These are phyloP conservation scores for Vigna angularis DNA, from an alignment of 306 rosid species.

Conservation along the genomic window DNA sequence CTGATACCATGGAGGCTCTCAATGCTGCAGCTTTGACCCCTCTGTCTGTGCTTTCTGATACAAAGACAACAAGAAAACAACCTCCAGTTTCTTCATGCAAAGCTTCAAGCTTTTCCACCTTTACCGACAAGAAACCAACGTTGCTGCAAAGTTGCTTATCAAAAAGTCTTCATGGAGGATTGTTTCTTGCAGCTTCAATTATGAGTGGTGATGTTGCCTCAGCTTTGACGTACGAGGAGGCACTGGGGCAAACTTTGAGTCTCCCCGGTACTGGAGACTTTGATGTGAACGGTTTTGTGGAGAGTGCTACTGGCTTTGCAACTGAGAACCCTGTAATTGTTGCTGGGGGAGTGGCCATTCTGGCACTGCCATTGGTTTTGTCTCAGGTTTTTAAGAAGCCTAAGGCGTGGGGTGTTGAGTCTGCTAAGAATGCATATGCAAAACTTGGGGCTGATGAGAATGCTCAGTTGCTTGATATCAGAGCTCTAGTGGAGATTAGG, in stretches of 20 bases:
- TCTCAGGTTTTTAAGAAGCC: conserved; percentile 75
- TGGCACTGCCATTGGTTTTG: conserved; percentile 80
- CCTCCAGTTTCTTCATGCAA: conserved; percentile 53
- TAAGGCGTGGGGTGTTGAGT: conserved; percentile 90
- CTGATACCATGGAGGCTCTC: conserved; percentile 95
- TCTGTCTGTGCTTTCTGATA: conserved; percentile 74
- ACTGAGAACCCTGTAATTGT: conserved; percentile 74
- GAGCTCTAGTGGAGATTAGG: conserved; percentile 69
- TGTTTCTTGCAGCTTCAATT: conserved; percentile 65
- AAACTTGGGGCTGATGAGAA: conserved; percentile 73
- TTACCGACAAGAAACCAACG: conserved; percentile 40
- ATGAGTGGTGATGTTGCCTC: conserved; percentile 61
- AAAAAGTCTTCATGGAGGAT: conserved; percentile 56
- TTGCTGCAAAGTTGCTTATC: conserved; percentile 38
- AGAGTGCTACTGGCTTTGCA: conserved; percentile 61
- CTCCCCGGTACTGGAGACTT: conserved; percentile 51
- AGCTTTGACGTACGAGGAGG: conserved; percentile 89
- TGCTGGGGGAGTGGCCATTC: conserved; percentile 75
- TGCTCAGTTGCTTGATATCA: conserved; percentile 88
- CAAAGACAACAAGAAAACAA: conserved; percentile 61
- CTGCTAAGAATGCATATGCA: conserved; percentile 82
- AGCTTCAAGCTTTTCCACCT: conserved; percentile 51
- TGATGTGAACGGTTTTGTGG: conserved; percentile 62
- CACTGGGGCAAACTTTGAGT: conserved; percentile 53
- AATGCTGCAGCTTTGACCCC: conserved; percentile 84